Base-by-base conservation (phyloP, 139 green algal genomes). In the Chlamydomonas eustigma region DNA sequence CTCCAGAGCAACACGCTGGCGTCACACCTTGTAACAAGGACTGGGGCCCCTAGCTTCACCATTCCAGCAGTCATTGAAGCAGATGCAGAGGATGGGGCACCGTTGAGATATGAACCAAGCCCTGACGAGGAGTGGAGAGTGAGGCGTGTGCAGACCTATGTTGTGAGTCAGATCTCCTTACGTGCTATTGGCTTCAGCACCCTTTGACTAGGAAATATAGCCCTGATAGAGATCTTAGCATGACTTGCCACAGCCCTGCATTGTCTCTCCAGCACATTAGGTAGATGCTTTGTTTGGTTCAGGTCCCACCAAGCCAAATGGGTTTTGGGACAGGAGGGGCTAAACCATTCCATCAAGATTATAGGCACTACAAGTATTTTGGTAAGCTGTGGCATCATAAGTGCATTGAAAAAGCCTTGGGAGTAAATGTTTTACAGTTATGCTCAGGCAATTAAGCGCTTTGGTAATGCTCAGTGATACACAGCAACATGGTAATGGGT, bases 291-390 rank as follows among this genome's bases (percentile, higher is more conserved):
- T n/a, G n/a, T n/a, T n/a, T n/a, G n/a, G n/a, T 58, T 25, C 52
- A 68, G 52, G 50, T 34, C 22, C 51, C 51, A 3, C 73, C 33
- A 33, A 34, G 2, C 30, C 8, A 28, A 4, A 35, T 78, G 8
- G 82, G 84, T 2, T 84, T 83, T 35, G 85, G 76, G 4, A 75
- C 80, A 32, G 79, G 78, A 25, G 85, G 81, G 5, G 69, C 67
- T 28, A 68, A 73, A 30, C 79, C 85, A 1, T 87, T 86, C 71
- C 81, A 87, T 51, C 85, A 89, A 39, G 81, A 84, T 44, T 89
- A 89, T 71, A 65, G 76, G 0, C 81, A 83, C 65, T 89, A 89
- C 79, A 86, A 86, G 67, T 87, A 89, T 64, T 83, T 77, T 50
- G 81, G 80, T 58, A 58, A 73, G 51, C 18, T 18, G 12, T 58